phyloP scores from a whole-genome alignment of 2,329 filamentous ascomycete genomes.

The Aspergillus sp. region DNA sequence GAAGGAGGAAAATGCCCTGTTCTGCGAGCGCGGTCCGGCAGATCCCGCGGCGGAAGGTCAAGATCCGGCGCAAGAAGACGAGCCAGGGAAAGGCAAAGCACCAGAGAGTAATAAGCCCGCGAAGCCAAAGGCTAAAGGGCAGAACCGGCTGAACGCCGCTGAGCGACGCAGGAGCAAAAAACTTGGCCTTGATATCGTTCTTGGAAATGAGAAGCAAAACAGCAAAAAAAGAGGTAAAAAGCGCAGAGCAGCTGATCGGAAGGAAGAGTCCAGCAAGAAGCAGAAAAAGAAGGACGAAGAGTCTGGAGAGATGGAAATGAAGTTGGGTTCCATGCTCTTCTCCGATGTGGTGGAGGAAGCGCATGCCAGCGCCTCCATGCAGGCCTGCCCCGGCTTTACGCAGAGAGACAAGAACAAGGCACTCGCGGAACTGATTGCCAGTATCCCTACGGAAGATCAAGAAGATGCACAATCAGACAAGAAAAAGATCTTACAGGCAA shows the following conservation, averaged over 20 bases:
- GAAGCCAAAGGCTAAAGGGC: neutral
- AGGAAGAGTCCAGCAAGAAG: neutral
- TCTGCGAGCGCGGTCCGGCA: too few species aligned
- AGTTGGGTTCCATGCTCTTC: conserved; percentile 18
- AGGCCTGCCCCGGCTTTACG: conserved; percentile 23
- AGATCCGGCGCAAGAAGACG: neutral
- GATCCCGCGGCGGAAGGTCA: too few species aligned
- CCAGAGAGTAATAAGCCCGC: neutral
- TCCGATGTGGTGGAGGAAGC: conserved; percentile 25
- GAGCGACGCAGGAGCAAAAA: conserved; percentile 15
- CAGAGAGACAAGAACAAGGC: conserved; percentile 27
- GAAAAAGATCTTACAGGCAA: conserved; percentile 23
- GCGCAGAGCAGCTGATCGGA: neutral
- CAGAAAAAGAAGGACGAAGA: conserved; percentile 2
- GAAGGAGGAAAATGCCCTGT: neutral
- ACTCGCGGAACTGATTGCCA: conserved; percentile 31
- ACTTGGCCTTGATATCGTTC: conserved; percentile 11
- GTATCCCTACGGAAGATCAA: conserved; percentile 27
- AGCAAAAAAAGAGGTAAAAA: neutral
- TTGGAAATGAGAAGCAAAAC: neutral
- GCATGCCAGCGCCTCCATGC: conserved; percentile 21
- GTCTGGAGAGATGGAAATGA: conserved; percentile 10
- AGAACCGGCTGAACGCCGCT: conserved; percentile 13
- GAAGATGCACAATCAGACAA: conserved; percentile 24
- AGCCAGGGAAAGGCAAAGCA: neutral